Evolutionary conservation across 2,329 filamentous ascomycete species (phyloP).

Genomic region (Colletotrichum musicola): DNA sequence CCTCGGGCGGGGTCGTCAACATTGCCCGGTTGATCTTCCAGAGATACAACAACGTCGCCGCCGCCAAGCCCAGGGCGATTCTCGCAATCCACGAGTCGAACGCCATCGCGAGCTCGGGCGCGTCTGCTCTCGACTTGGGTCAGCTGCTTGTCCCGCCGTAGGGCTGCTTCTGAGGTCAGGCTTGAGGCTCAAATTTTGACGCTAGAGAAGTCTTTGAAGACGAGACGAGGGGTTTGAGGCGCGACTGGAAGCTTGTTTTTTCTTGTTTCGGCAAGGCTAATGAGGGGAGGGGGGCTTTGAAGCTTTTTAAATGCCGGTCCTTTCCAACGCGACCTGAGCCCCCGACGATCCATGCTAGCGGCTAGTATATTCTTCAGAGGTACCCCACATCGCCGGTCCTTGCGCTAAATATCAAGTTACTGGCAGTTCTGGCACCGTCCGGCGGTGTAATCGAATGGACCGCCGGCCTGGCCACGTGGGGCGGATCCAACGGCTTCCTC

Average conservation of each 20-base stretch:
- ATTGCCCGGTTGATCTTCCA: slow-evolving; percentile 54
- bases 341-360: slow-evolving; percentile 26
- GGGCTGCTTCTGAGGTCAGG: neutral
- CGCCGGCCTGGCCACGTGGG: neutral
- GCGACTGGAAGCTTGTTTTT: slow-evolving; percentile 17
- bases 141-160: neutral
- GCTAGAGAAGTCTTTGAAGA: neutral
- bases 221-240: too few species aligned
- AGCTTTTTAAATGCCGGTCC: slow-evolving; percentile 21
- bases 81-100: slow-evolving; percentile 28
- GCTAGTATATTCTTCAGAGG: neutral
- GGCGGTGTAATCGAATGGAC: slow-evolving; percentile 16
- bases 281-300: neutral
- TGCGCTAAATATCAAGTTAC: slow-evolving; percentile 19
- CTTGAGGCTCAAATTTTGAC: neutral
- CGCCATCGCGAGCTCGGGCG: neutral
- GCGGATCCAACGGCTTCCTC: neutral
- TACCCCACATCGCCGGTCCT: slow-evolving; percentile 22
- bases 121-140: neutral
- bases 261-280: neutral
- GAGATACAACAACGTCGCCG: slow-evolving; percentile 48
- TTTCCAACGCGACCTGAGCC: slow-evolving; percentile 10
- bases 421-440: neutral
- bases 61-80: slow-evolving; percentile 20
- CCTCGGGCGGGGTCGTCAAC: slow-evolving; percentile 51